Base-by-base conservation (phyloP, 768 basidiomycete genomes). In the Boletus rubropictus region DNA sequence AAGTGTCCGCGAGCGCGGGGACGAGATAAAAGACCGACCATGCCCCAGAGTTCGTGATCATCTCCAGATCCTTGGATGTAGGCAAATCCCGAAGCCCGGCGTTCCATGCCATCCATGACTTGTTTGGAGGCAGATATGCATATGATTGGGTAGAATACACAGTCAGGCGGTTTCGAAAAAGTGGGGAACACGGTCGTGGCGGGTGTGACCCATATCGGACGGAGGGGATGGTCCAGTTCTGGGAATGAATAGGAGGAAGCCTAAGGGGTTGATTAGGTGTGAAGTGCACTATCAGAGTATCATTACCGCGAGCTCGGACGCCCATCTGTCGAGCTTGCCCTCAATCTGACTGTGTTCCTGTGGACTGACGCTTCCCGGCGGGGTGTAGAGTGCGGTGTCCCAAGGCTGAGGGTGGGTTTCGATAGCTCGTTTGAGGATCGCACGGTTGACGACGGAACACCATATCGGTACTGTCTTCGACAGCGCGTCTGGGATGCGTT, bases 21-120 rank as follows among this genome's bases (percentile, higher is more conserved):
- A 24, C 2, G 40, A 43, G 37, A 31, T 38, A 11, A 25, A 18
- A 25, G 14, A 61, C 72, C 25, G 46, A 87, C 88, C 79, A 79
- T 78, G 24, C 83, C 77, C 92, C 91, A 94, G 5, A 86, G 71
- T 64, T 96, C 93, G 59, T 94, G 90, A 57, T 98, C 95, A 58
- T 97, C 95, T 0, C 93, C 95, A 0, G 88, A 89, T 1, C 95
- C 95, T 63, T 95, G 93, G 7, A 97, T 79, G 61, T 97, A 97
- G 18, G 81, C 72, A 61, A 84, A 96, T 0, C 88, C 89, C n/a
- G 71, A 66, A 8, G 71, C 53, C 1, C 84, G 77, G 18, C 86
- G 72, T 49, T 86, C 83, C 1, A 77, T 46, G 7, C 81, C 81
- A 2, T 80, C 78, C 6, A 69, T 59, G 6, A 84, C 72, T 52